phyloP scores from a whole-genome alignment of 352 stramenopile species.

The Phytopythium cucurbitacearum region DNA sequence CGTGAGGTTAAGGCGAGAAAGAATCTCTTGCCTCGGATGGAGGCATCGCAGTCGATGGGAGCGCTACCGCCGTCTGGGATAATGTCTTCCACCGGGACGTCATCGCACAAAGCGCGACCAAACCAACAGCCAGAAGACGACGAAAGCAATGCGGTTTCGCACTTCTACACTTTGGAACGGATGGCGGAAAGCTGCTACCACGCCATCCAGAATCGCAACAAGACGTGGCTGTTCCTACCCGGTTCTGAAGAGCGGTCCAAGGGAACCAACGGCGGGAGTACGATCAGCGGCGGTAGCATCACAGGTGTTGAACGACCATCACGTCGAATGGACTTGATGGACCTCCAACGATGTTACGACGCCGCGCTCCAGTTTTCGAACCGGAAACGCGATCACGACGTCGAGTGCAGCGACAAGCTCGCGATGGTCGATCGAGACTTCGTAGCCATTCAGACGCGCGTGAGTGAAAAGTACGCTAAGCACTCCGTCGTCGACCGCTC shows the following conservation, averaged over 20 bases:
- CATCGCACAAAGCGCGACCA: neutral
- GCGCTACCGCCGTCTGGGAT: conserved; percentile 4
- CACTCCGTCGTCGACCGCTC: conserved; percentile 2
- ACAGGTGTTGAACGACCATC: conserved; percentile 58
- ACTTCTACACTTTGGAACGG: conserved; percentile 80
- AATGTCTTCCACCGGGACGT: neutral
- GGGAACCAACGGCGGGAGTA: conserved; percentile 31
- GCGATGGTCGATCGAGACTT: conserved; percentile 68
- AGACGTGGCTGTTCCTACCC: conserved; percentile 71
- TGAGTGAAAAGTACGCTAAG: conserved; percentile 24
- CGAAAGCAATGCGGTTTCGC: conserved; percentile 38
- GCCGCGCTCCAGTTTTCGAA: conserved; percentile 55
- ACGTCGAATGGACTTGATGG: conserved; percentile 56
- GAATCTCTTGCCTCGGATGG: conserved; percentile 45
- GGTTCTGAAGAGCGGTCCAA: conserved; percentile 58
- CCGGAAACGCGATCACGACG: conserved; percentile 41
- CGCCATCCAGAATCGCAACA: conserved; percentile 60
- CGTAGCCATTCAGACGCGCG: conserved; percentile 45
- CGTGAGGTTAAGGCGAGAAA: conserved; percentile 8
- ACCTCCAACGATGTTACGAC: conserved; percentile 70
- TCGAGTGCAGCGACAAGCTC: conserved; percentile 36
- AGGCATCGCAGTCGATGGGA: conserved; percentile 18
- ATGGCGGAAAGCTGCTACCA: conserved; percentile 68
- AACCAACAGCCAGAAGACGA: conserved; percentile 13
- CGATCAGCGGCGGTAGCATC: conserved; percentile 31